Evolutionary conservation across 2,329 filamentous ascomycete genomes (phyloP), one percentile per base, ranked within the genome.

Genomic region (Diaporthe sp.): DNA sequence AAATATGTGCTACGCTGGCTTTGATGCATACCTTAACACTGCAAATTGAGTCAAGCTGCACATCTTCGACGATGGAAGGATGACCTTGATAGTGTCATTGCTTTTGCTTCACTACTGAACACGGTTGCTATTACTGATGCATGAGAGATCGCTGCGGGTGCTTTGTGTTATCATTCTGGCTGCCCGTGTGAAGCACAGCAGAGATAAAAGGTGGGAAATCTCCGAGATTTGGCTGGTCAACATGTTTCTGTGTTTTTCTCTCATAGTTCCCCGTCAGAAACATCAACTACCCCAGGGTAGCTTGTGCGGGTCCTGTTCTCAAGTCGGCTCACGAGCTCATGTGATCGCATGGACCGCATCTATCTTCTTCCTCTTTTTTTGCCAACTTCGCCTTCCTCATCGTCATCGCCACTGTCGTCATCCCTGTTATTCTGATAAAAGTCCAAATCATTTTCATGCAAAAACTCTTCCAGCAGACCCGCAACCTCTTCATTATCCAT

Each of bases 401-500:
- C 46, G 5, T 49, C 46, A 10, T 49, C 46, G 19, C 8, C 46
- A 49, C 46, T 44, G 42, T 17, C 42, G 13, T 17, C 46, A 22
- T 49, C 46, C 6, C 19, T 17, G 46, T 22, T 49, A 49, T 15
- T 49, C 7, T 49, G 13, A 49, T 49, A 49, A 49, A 49, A 22
- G 19, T 49, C 46, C 46, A 49, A 49, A 1, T 17, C 9, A 4
- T 49, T 49, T 49, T 49, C 19, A 3, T 49, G 46, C 46, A 49
- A 49, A 22, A 49, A 8, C 8, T 49, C 46, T 49, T 44, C 60
- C 60, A 62, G 22, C 3, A 62, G 39, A 44, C n/a, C 60, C n/a
- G 60, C 60, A 6, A 62, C 39, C 60, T 62, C 60, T 62, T 15
- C 58, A 17, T 61, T 61, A 22, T 62, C 39, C 60, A 44, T n/a